Evolutionary conservation across 257 asterid genomes (phyloP), one percentile per base, ranked within the genome.

Genomic region (Nicotiana otophora): DNA sequence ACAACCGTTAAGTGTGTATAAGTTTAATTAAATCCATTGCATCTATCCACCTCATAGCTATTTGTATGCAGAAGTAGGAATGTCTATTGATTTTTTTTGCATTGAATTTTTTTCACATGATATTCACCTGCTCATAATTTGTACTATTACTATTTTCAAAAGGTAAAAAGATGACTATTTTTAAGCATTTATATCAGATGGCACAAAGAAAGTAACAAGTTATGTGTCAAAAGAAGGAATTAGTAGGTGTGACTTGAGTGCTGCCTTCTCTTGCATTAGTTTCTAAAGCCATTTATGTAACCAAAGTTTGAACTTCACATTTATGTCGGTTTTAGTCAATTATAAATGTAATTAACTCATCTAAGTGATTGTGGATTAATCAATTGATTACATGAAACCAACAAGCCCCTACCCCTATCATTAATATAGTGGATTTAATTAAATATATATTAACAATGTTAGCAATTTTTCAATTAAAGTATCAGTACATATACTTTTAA

Each of bases 151-250:
- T 72, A 23, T 23, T 23, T 70, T 74, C 61, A 23, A 46, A 23
- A 23, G 79, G 42, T 12, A 48, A 48, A 16, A 74, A 48, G 8
- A 14, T 11, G 23, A 20, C 14, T 5, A 46, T 20, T n/a, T 9
- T 72, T 26, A 46, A 74, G 79, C 62, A 74, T 74, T 48, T 74
- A 26, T 26, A 23, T 9, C 79, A 3, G 62, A 74, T 46, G 79
- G 62, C 79, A 74, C 79, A 74, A 74, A 74, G 42, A 74, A 48
- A 48, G 79, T 72, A 46, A 72, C 23, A 42, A 46, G 60, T 72
- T 23, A 10, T 64, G 70, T 64, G 70, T 70, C 20, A 72, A 72
- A 74, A 48, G 42, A 74, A 48, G 31, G 39, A 74, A 48, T 66
- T 48, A 64, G 70, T 28, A 74, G 33, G 80, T 74, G 42, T 15